These are phyloP conservation scores for Stenogyne calaminthoides DNA, from an alignment of 305 asterid species.

Conservation along the genomic window DNA sequence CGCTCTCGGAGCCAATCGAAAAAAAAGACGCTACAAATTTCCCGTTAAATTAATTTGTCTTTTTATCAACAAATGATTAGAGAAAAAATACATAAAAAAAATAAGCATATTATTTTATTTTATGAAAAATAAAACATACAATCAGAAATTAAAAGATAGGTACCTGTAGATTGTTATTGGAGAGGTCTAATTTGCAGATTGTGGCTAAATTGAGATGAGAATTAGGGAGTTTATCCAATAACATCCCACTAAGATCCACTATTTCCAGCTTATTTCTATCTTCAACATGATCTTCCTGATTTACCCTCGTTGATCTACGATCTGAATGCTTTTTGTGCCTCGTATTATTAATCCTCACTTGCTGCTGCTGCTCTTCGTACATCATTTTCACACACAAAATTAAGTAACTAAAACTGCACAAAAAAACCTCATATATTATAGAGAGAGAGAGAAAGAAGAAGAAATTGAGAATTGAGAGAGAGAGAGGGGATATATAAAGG, in stretches of 20 bases:
- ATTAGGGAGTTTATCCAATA: conserved; percentile 51
- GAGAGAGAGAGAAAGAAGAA: neutral
- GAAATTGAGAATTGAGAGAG: neutral
- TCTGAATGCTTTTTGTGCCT: conserved; percentile 11
- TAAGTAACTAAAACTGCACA: neutral
- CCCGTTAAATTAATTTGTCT: no score
- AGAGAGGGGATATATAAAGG: neutral
- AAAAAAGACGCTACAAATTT: neutral
- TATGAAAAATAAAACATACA: no score
- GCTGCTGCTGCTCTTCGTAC: conserved; percentile 44
- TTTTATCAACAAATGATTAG: neutral
- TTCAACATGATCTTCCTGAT: neutral
- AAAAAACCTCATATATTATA: neutral
- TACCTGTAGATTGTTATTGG: conserved; percentile 90
- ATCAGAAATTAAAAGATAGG: no score
- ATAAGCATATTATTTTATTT: no score
- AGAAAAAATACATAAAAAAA: no score
- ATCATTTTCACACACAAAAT: conserved; percentile 32
- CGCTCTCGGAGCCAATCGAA: neutral
- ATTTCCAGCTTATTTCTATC: conserved; percentile 42
- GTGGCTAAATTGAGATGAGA: conserved; percentile 53
- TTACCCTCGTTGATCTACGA: conserved; percentile 3
- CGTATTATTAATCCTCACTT: conserved; percentile 8
- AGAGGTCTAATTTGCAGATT: conserved; percentile 75
- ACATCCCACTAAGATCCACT: conserved; percentile 84